phyloP scores from a whole-genome alignment of 768 basidiomycete genomes.

The Hirschioporus abietinus region DNA sequence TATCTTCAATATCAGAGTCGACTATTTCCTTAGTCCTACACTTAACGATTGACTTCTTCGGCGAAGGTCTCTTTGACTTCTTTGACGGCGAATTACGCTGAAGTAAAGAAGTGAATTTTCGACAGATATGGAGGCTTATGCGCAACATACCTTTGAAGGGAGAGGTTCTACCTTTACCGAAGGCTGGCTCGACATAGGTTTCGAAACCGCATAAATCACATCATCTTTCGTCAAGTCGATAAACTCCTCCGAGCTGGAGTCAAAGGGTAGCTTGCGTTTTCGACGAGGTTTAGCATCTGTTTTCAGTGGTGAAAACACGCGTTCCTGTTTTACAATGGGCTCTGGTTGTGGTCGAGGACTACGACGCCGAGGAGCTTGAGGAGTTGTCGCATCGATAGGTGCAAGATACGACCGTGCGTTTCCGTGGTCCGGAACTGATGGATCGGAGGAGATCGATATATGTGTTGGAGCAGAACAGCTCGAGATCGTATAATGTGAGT shows the following conservation, averaged over 20 bases:
- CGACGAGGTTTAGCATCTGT: not conserved
- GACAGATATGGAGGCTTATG: not conserved
- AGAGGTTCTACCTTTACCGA: not conserved
- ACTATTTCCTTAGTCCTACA: not conserved
- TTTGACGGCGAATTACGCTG: not conserved
- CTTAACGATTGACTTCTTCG: not conserved
- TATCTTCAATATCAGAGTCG: not conserved
- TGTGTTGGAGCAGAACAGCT: not conserved
- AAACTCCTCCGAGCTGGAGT: not conserved
- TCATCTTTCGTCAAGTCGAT: not conserved
- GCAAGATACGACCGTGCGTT: not conserved
- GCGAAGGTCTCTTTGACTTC: too few relatives aligned
- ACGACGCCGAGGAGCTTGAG: not conserved
- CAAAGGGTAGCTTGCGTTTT: not conserved
- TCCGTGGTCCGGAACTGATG: not conserved
- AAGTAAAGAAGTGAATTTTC: not conserved
- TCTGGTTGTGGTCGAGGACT: not conserved
- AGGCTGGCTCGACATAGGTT: not conserved
- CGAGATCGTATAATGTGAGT: not conserved
- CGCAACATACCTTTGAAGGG: not conserved
- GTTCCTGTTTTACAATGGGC: not conserved
- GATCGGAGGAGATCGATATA: not conserved
- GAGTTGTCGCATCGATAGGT: not conserved
- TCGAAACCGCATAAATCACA: not conserved
- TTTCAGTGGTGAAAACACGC: not conserved